Evolutionary conservation across 306 rosid genomes (phyloP).

Genomic region (Elaeagnus macrophylla): DNA sequence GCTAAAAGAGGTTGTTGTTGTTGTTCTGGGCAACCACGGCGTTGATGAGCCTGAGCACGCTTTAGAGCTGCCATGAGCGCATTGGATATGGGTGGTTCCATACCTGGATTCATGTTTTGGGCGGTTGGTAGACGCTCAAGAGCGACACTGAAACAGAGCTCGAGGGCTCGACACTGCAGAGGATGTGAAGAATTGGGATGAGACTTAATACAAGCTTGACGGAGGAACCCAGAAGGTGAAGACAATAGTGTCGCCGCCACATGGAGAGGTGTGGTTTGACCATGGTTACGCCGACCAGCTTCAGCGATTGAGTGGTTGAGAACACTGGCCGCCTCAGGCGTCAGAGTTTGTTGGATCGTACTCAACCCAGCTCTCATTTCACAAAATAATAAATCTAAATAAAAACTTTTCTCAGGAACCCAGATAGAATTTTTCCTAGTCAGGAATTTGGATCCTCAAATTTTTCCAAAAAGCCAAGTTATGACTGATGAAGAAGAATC

Average conservation of each 20-base stretch:
- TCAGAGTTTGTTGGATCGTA: slow-evolving; percentile 94
- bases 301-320: slow-evolving; percentile 85
- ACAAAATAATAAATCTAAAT: neutral
- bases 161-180: slow-evolving; percentile 92
- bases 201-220: slow-evolving; percentile 91
- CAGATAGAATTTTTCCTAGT: neutral
- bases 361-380: slow-evolving; percentile 97
- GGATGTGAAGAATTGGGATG: slow-evolving; percentile 97
- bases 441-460: no score
- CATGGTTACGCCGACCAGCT: slow-evolving; percentile 84
- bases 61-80: slow-evolving; percentile 93
- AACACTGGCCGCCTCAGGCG: slow-evolving; percentile 95
- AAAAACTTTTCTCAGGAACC: neutral
- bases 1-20: slow-evolving; percentile 96
- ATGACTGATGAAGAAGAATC: no score
- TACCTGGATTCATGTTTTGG: slow-evolving; percentile 48
- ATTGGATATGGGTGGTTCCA: slow-evolving; percentile 86
- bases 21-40: slow-evolving; percentile 92
- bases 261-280: slow-evolving; percentile 92
- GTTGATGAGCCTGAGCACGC: slow-evolving; percentile 96
- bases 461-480: no score
- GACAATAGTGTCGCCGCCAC: slow-evolving; percentile 82
- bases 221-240: slow-evolving; percentile 70
- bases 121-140: slow-evolving; percentile 84
- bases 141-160: slow-evolving; percentile 93